Base-by-base conservation (phyloP, 495 filamentous ascomycete species). In the Xylaria cubensis region DNA sequence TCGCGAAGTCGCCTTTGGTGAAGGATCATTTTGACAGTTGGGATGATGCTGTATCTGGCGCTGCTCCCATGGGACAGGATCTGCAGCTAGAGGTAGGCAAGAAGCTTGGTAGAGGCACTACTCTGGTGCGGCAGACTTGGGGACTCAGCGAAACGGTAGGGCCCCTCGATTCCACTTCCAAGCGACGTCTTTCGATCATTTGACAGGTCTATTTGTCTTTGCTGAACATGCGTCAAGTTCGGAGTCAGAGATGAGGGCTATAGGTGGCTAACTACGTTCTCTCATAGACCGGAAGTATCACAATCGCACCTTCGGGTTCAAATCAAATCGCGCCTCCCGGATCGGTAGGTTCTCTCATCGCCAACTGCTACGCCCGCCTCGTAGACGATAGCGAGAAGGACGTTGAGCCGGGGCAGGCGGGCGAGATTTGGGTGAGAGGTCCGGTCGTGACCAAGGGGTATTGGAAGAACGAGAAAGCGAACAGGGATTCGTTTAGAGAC, bases 391-490 rank as follows among this genome's bases (percentile, higher is more conserved):
- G 84, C 1, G 84, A 85, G 53, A 82, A 76, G 48, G 77, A 77
- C 15, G 84, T 84, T 8, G 84, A 89, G 53, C 71, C 83, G 3
- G 81, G 81, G 0, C 26, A 74, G 59, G 26, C 73, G 1, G 81
- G 81, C 34, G 81, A 83, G 74, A 76, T 81, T 39, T 77, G 79
- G 74, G 75, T 82, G 24, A 74, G 53, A 55, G 81, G 86, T 5
- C 91, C 87, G 6, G 88, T 89, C 56, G 81, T 93, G 53, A 90
- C 88, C 76, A 91, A 88, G 77, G 91, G 91, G 21, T 93, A 93
- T 74, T 89, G 87, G 80, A 84, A 84, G 36, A 92, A 94, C 72
- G 82, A 83, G 6, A 79, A 86, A 74, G 92, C 90, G 10, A 92
- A 91, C 10, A 75, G 75, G 9, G 87, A 90, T 70, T 85, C 89